Conservation (phyloP, 257 asterid genomes). For the Striga asiatica region DNA sequence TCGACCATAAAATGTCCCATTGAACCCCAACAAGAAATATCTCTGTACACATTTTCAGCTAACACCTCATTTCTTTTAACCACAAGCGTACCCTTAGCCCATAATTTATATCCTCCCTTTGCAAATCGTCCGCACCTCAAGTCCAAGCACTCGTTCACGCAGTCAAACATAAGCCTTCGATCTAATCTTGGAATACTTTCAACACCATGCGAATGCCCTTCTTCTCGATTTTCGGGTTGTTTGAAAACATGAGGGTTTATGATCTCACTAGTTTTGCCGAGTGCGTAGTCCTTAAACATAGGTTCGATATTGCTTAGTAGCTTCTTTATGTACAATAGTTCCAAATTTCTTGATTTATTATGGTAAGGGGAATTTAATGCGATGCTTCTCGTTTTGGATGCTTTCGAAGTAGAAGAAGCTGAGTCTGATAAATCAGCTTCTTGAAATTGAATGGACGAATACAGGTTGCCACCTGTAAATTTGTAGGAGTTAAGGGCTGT, state of each 20-base stretch:
- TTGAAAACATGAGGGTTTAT: slow-evolving; percentile 44
- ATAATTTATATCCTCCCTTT: slow-evolving; percentile 39
- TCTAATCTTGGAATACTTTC: slow-evolving; percentile 18
- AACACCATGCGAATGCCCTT: not conserved
- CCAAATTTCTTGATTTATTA: slow-evolving; percentile 25
- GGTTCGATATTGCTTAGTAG: slow-evolving; percentile 41
- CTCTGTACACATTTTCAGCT: slow-evolving; percentile 53
- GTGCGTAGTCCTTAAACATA: slow-evolving; percentile 48
- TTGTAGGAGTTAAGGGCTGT: not conserved
- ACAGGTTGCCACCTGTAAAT: slow-evolving; percentile 50
- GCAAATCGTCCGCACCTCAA: slow-evolving; percentile 37
- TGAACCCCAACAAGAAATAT: slow-evolving; percentile 45
- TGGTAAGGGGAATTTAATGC: not conserved
- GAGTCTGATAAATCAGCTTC: slow-evolving; percentile 69
- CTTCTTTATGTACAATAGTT: slow-evolving; percentile 53
- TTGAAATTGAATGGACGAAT: slow-evolving; percentile 45
- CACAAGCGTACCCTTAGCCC: slow-evolving; percentile 44
- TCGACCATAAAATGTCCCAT: slow-evolving; percentile 67
- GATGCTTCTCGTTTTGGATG: not conserved
- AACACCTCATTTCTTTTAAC: slow-evolving; percentile 38
- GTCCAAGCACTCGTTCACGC: slow-evolving; percentile 57
- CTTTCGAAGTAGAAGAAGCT: slow-evolving; percentile 43
- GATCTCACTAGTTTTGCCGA: slow-evolving; percentile 35
- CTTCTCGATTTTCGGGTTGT: slow-evolving; percentile 34
- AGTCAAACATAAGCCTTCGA: slow-evolving; percentile 51